phyloP scores from a whole-genome alignment of 2,329 filamentous ascomycete species.

The Cladosporium austrohemisphaericum region DNA sequence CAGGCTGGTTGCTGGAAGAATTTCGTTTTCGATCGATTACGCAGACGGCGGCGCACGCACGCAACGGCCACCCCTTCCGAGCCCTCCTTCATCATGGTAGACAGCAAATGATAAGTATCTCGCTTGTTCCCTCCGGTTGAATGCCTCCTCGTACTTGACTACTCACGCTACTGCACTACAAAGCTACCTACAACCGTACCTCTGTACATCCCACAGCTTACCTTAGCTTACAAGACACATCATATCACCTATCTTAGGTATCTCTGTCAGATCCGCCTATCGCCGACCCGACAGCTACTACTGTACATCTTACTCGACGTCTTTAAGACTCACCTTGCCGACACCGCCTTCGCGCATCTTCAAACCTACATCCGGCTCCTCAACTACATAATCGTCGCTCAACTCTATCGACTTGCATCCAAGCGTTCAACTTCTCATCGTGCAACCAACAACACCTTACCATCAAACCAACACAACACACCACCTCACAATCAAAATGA shows the following conservation, averaged over 20 bases:
- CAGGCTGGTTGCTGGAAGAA: conserved; percentile 11
- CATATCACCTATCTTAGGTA: conserved; percentile 11
- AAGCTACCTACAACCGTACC: neutral
- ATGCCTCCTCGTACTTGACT: neutral
- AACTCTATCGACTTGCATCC: neutral
- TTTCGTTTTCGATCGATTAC: conserved; percentile 11
- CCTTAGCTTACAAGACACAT: conserved; percentile 11
- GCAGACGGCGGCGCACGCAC: conserved; percentile 9
- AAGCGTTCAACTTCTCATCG: neutral
- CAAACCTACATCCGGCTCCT: neutral
- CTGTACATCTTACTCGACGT: conserved; percentile 9
- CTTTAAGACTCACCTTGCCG: conserved; percentile 7
- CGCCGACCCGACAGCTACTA: neutral
- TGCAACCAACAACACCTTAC: neutral
- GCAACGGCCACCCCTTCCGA: conserved; percentile 10
- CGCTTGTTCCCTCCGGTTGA: neutral
- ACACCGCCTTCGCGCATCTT: conserved; percentile 13
- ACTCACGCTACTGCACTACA: neutral
- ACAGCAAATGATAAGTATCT: conserved; percentile 7
- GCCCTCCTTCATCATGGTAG: neutral
- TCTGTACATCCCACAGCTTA: conserved; percentile 4
- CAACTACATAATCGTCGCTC: conserved; percentile 4
- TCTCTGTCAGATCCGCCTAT: conserved; percentile 12
- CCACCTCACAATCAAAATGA: conserved; percentile 25
- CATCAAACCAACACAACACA: neutral